phyloP scores from a whole-genome alignment of 148 eudicot species.

The Vaccinium vitisidaea region DNA sequence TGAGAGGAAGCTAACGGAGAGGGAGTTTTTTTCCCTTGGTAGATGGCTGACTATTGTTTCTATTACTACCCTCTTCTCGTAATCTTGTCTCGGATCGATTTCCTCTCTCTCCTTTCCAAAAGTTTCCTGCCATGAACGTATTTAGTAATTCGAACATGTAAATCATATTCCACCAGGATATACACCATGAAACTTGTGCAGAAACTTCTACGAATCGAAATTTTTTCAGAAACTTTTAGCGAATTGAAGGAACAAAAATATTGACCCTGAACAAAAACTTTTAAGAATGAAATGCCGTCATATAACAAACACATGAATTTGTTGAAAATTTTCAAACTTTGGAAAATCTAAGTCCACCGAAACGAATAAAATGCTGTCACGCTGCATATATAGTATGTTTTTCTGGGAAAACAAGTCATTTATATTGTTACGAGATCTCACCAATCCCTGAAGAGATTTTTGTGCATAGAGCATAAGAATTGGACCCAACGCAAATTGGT shows the following conservation, averaged over 20 bases:
- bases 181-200: background rate
- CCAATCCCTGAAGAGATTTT: conserved; percentile 87
- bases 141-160: background rate
- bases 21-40: conserved; percentile 68
- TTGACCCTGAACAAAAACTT: too few species aligned
- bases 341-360: background rate
- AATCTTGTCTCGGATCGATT: conserved; percentile 65
- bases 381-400: background rate
- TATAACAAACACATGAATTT: too few species aligned
- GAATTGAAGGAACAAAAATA: too few species aligned
- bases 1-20: conserved; percentile 82
- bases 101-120: conserved; percentile 69
- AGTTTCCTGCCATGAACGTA: conserved; percentile 48
- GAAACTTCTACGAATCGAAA: background rate
- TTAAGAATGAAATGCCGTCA: too few species aligned
- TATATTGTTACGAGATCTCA: conserved; percentile 43
- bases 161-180: background rate
- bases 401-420: background rate
- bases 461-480: conserved; percentile 87
- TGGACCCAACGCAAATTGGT: conserved; percentile 79
- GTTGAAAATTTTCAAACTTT: background rate
- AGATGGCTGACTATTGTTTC: conserved; percentile 94
- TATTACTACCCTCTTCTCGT: conserved; percentile 75
- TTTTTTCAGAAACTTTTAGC: too few species aligned
- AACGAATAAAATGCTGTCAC: background rate